Percentiles rank a stretch among this genome's conserved stretches.
These are phyloP conservation scores for Wallacemonas sp. DNA, from an alignment of 208 protist genomes.

Conservation along the genomic window DNA sequence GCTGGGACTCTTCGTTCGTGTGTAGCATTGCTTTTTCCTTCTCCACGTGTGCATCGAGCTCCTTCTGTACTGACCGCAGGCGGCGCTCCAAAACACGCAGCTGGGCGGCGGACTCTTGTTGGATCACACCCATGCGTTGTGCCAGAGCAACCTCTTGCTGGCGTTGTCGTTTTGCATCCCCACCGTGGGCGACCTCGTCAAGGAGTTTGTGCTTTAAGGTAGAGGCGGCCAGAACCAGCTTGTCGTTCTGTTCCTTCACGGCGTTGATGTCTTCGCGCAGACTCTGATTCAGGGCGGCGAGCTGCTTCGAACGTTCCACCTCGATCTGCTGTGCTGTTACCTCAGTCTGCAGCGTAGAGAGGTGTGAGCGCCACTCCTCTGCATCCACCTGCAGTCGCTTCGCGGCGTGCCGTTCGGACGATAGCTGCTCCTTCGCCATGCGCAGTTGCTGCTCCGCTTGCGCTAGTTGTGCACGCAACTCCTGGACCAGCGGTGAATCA, in stretches of 20 bases:
- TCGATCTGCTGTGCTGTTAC: slow-evolving; percentile 60
- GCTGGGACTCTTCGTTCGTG: slow-evolving; percentile 72
- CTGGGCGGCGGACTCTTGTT: slow-evolving; percentile 67
- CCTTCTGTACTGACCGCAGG: slow-evolving; percentile 63
- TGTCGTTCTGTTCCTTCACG: slow-evolving; percentile 81
- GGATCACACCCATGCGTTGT: slow-evolving; percentile 79
- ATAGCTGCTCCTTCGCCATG: slow-evolving; percentile 46
- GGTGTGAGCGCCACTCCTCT: slow-evolving; percentile 56
- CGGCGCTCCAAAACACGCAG: slow-evolving; percentile 64
- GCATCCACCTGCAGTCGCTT: slow-evolving; percentile 55
- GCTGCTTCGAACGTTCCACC: slow-evolving; percentile 47
- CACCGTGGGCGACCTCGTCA: slow-evolving; percentile 59
- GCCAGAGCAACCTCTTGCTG: slow-evolving; percentile 82
- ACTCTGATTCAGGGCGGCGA: slow-evolving; percentile 63
- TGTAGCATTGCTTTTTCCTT: slow-evolving; percentile 65
- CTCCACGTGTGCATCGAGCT: slow-evolving; percentile 65
- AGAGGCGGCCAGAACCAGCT: slow-evolving; percentile 71
- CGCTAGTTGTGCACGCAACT: slow-evolving; percentile 65
- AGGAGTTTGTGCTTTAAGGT: slow-evolving; percentile 78
- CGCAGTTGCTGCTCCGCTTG: slow-evolving; percentile 54
- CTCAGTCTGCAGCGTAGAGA: slow-evolving; percentile 54
- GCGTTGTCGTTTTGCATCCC: slow-evolving; percentile 45
- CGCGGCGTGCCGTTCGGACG: slow-evolving; percentile 46
- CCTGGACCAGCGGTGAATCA: slow-evolving; percentile 47
- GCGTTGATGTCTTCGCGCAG: slow-evolving; percentile 57